A percentile compares a stretch with the other conserved stretches of the same genome.
Conservation (phyloP, 192 early-diverging fungal species). For the Umbelopsis ramanniana region DNA sequence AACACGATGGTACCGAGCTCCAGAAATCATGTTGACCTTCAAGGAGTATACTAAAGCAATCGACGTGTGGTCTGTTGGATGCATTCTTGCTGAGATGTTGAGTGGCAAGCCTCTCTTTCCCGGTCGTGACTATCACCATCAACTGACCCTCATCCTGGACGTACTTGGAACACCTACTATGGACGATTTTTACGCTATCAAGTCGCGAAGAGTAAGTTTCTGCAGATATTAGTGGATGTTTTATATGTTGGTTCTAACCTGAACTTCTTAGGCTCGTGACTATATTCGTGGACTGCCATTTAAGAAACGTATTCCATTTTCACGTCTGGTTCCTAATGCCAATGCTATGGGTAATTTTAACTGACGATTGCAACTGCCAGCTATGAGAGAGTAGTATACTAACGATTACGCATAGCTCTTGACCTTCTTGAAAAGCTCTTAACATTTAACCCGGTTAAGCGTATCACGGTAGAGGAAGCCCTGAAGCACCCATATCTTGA, state of each 20-base stretch:
- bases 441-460: conserved; percentile 86
- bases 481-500: conserved; percentile 92
- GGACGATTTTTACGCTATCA: conserved; percentile 82
- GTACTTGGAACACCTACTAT: conserved; percentile 97
- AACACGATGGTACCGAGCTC: conserved; percentile 93
- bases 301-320: conserved; percentile 82
- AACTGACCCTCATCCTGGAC: conserved; percentile 94
- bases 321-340: conserved; percentile 84
- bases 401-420: conserved; percentile 57
- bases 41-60: conserved; percentile 99
- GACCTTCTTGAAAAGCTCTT: conserved; percentile 93
- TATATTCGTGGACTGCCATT: conserved; percentile 90
- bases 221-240: background rate
- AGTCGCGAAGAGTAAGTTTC: conserved; percentile 60
- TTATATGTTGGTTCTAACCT: background rate
- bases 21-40: conserved; percentile 96
- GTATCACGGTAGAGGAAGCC: conserved; percentile 94
- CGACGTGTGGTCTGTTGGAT: conserved; percentile 92
- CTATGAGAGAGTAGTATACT: background rate
- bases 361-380: too few relatives aligned
- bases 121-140: conserved; percentile 92
- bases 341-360: conserved; percentile 58
- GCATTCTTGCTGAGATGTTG: conserved; percentile 86
- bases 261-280: conserved; percentile 71
- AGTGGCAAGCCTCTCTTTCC: conserved; percentile 82